Conservation (phyloP, 495 filamentous ascomycete genomes). For the Neurospora tetraspora region DNA sequence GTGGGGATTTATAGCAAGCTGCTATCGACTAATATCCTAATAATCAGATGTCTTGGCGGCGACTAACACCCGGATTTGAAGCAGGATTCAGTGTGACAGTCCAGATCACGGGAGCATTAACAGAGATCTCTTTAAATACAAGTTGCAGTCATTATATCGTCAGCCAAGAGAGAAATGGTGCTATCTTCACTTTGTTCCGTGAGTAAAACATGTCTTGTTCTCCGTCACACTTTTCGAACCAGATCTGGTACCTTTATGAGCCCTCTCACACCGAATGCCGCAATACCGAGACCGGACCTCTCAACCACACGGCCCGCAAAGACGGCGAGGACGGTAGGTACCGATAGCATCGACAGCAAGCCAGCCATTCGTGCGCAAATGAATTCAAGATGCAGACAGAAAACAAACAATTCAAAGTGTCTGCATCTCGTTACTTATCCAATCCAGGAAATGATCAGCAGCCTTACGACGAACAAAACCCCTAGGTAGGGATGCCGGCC, state of each 20-base stretch:
- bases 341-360: neutral
- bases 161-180: neutral
- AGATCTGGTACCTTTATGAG: neutral
- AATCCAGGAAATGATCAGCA: neutral
- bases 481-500: neutral
- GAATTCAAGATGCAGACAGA: neutral
- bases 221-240: neutral
- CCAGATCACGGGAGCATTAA: neutral
- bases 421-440: neutral
- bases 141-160: neutral
- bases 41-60: neutral
- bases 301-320: neutral
- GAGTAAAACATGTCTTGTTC: neutral
- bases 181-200: neutral
- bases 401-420: neutral
- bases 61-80: neutral
- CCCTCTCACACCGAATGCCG: neutral
- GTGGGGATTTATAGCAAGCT: neutral
- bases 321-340: neutral
- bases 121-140: neutral
- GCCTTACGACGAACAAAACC: neutral
- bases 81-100: neutral
- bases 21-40: neutral
- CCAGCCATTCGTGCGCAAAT: neutral
- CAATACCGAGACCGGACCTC: neutral